A percentile compares a stretch with the other conserved stretches of the same genome.
These are phyloP conservation scores for Glycine soja DNA, from an alignment of 306 rosid genomes.

Conservation along the genomic window DNA sequence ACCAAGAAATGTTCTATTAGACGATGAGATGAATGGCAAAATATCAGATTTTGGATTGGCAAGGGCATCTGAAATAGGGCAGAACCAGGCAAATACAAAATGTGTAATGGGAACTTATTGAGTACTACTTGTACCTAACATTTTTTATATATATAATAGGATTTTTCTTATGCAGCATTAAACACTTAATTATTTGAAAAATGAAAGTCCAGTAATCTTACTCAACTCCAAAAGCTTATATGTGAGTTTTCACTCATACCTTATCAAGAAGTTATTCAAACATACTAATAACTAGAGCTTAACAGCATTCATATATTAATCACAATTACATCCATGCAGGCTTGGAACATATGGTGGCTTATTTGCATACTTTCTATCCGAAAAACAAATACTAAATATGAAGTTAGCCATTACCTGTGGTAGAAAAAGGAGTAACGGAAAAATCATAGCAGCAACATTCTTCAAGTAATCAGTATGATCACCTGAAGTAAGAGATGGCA, in stretches of 20 bases:
- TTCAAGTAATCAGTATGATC: too few species aligned
- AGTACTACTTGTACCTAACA: not conserved
- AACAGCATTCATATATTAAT: not conserved
- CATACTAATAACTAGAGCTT: not conserved
- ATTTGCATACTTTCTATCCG: too few species aligned
- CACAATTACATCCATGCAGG: slow-evolving; percentile 36
- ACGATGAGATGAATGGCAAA: slow-evolving; percentile 58
- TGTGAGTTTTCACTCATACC: slow-evolving; percentile 25
- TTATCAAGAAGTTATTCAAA: not conserved
- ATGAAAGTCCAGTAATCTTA: not conserved
- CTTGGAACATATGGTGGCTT: slow-evolving; percentile 48
- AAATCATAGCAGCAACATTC: too few species aligned
- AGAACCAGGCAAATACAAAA: too few species aligned
- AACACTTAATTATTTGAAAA: not conserved
- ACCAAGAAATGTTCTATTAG: slow-evolving; percentile 56
- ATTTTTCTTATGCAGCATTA: not conserved
- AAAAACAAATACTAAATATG: too few species aligned
- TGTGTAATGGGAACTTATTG: slow-evolving; percentile 62
- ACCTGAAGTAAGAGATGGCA: too few species aligned
- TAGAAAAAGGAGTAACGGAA: too few species aligned
- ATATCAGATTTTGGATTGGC: slow-evolving; percentile 66
- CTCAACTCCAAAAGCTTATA: too few species aligned
- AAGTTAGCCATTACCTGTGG: too few species aligned
- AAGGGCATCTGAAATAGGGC: slow-evolving; percentile 48
- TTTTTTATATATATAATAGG: too few species aligned